These are phyloP conservation scores for Aspergillus tamarii DNA, from an alignment of 2,329 filamentous ascomycete genomes.

Conservation along the genomic window DNA sequence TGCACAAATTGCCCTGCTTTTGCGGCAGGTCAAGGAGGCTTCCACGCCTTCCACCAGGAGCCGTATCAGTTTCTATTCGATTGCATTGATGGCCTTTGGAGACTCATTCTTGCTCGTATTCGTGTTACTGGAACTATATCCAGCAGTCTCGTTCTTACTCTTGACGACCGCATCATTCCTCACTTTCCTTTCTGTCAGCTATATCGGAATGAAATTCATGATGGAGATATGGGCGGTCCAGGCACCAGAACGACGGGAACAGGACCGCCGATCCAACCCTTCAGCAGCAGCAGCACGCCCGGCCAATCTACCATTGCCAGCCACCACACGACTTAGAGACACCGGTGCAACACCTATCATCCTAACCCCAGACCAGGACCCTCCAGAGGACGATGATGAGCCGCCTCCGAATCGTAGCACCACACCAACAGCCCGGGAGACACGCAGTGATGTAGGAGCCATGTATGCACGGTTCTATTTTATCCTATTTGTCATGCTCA, in stretches of 20 bases:
- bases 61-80: conserved; percentile 66
- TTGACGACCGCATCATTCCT: conserved; percentile 61
- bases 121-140: conserved; percentile 58
- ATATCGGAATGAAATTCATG: conserved; percentile 67
- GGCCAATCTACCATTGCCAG: conserved; percentile 54
- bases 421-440: conserved; percentile 36
- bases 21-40: conserved; percentile 66
- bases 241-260: conserved; percentile 46
- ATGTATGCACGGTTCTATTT: conserved; percentile 67
- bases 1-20: conserved; percentile 59
- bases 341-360: conserved; percentile 60
- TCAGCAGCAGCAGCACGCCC: conserved; percentile 34
- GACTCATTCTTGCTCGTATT: conserved; percentile 63
- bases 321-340: conserved; percentile 47
- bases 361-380: conserved; percentile 62
- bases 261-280: conserved; percentile 30
- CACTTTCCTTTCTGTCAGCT: conserved; percentile 62
- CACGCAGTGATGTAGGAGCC: conserved; percentile 56
- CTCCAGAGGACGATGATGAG: conserved; percentile 42
- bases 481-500: conserved; percentile 59
- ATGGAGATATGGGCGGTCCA: conserved; percentile 70
- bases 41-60: conserved; percentile 67
- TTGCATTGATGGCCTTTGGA: conserved; percentile 63
- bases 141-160: conserved; percentile 58
- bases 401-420: conserved; percentile 35